Evolutionary conservation across 2,329 filamentous ascomycete genomes (phyloP).

Genomic region (Didymella lethalis): DNA sequence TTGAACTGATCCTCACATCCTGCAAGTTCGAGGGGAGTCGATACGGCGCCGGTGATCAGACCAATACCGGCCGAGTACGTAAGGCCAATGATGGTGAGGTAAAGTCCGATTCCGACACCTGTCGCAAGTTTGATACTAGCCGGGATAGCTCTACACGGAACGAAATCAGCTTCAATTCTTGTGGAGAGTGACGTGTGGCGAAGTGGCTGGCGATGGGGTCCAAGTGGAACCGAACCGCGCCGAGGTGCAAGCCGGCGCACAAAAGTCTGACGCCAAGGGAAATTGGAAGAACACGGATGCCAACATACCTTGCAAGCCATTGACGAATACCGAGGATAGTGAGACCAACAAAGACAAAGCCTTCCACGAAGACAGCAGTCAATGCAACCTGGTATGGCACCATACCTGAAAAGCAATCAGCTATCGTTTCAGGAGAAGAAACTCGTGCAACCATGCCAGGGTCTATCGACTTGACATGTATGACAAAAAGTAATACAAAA

Average conservation of each 20-base stretch:
- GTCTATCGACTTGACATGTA: conserved; percentile 20
- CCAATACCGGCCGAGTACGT: conserved; percentile 86
- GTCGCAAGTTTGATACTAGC: conserved; percentile 86
- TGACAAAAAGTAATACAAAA: conserved; percentile 27
- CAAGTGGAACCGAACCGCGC: conserved; percentile 21
- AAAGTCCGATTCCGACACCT: conserved; percentile 84
- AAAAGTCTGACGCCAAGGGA: conserved; percentile 19
- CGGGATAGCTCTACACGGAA: conserved; percentile 70
- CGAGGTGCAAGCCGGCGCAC: conserved; percentile 21
- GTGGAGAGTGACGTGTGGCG: conserved; percentile 45
- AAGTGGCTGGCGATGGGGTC: conserved; percentile 17
- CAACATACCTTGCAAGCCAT: conserved; percentile 62
- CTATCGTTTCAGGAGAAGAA: conserved; percentile 16
- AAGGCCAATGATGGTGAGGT: conserved; percentile 77
- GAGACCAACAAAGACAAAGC: conserved; percentile 82
- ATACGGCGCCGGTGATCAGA: conserved; percentile 71
- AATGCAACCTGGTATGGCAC: conserved; percentile 79
- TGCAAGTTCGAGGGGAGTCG: conserved; percentile 76
- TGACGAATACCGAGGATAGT: conserved; percentile 76
- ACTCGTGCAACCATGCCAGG: conserved; percentile 8
- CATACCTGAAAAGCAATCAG: conserved; percentile 47
- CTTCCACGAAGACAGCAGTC: conserved; percentile 88
- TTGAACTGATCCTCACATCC: conserved; percentile 69
- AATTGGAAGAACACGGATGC: conserved; percentile 12
- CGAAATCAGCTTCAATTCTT: conserved; percentile 64